phyloP scores from a whole-genome alignment of 257 asterid genomes.

The Plectranthus barbatus region DNA sequence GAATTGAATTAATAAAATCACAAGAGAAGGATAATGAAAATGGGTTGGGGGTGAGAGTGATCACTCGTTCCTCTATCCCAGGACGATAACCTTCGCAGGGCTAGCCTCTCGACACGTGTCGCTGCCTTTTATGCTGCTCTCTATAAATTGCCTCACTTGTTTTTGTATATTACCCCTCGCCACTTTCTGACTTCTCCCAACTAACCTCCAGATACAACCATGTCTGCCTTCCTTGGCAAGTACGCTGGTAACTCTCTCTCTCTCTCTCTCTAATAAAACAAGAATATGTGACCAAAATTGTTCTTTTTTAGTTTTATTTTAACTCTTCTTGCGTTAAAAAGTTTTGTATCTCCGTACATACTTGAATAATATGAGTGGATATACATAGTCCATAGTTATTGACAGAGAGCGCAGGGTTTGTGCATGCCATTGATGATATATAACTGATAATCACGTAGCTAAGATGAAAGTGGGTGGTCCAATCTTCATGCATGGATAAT shows the following conservation, averaged over 20 bases:
- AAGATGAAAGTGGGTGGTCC: too few relatives aligned
- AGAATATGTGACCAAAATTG: too few relatives aligned
- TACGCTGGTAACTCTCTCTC: slow-evolving; percentile 50
- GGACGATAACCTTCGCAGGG: slow-evolving; percentile 59
- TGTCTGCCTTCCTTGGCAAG: slow-evolving; percentile 87
- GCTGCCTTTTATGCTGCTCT: background rate
- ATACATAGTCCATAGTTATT: too few relatives aligned
- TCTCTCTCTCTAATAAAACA: background rate
- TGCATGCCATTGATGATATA: too few relatives aligned
- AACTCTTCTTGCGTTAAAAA: too few relatives aligned
- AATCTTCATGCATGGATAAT: too few relatives aligned
- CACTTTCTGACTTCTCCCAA: background rate
- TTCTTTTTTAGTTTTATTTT: too few relatives aligned
- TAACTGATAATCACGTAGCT: too few relatives aligned
- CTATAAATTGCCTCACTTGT: slow-evolving; percentile 18
- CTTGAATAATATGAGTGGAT: too few relatives aligned
- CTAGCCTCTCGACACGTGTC: slow-evolving; percentile 55
- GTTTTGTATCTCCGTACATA: too few relatives aligned
- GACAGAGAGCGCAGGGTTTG: too few relatives aligned
- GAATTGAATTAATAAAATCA: too few relatives aligned
- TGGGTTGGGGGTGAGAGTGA: slow-evolving; percentile 21
- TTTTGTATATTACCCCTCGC: slow-evolving; percentile 5
- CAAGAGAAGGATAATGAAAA: slow-evolving; percentile 16
- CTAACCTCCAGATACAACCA: slow-evolving; percentile 12
- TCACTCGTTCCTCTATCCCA: slow-evolving; percentile 56